Base-by-base conservation (phyloP, 78 protist genomes). In the Dictyostelium purpureum region DNA sequence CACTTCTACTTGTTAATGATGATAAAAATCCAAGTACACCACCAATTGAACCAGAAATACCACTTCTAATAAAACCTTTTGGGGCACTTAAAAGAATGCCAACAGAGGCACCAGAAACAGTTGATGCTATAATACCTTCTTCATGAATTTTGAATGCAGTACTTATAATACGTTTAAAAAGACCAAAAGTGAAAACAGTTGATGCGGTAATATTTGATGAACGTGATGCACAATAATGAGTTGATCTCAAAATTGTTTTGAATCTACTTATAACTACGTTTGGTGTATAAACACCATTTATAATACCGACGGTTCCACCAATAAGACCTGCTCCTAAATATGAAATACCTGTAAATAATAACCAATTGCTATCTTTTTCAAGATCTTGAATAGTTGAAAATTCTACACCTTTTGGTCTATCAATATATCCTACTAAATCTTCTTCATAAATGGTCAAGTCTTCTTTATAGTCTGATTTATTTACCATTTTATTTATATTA, bases 261-360 rank as follows among this genome's bases (percentile, higher is more conserved):
- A 61, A 6, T 61, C 31, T 61, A 56, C 4, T 3, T 2, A 56
- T 24, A 61, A 4, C 31, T 31, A 11, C 3, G 6, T 61, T 61
- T 5, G 69, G 33, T 6, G 12, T 31, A 11, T 11, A 31, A 4
- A 61, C 21, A 26, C 69, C 69, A 26, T 28, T 28, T 4, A 61
- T 1, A 24, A 61, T 4, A 26, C 69, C 69, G 31, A 31, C 42
- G 10, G 42, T 28, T 11, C 21, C 69, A 14, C 37, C 18, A 31
- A 33, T 14, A 61, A 61, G 6, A 61, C 69, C 69, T 61, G 69
- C 69, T 28, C 69, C 69, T 28, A 61, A 61, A 28, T 61, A 61
- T 61, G 69, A 61, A 61, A 61, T 31, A 26, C 69, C 69, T 61
- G 69, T 61, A 61, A 11, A 61, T 31, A 61, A 61, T 61, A 61